Evolutionary conservation across 2,329 filamentous ascomycete genomes (phyloP).

Genomic region (Cladosporium sp.): DNA sequence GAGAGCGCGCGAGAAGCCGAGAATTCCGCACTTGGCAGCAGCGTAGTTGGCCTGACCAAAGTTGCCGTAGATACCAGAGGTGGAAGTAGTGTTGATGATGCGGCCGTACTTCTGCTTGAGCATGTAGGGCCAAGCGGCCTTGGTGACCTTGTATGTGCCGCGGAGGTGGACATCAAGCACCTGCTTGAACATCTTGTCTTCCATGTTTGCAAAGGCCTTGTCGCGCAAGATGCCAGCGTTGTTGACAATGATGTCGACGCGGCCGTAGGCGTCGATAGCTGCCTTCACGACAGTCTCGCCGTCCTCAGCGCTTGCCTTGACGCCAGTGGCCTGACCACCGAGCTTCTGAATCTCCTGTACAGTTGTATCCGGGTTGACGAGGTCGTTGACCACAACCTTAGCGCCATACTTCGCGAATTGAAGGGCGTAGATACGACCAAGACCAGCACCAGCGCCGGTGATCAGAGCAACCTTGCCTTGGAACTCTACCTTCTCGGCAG

Average conservation of each 20-base stretch:
- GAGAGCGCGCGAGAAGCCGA: conserved; percentile 88
- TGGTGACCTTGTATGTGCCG: conserved; percentile 93
- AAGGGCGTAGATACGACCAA: conserved; percentile 84
- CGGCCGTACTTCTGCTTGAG: conserved; percentile 98
- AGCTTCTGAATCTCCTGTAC: conserved; percentile 87
- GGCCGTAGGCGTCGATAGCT: conserved; percentile 87
- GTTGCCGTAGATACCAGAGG: conserved; percentile 97
- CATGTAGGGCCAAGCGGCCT: conserved; percentile 96
- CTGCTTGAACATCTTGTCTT: conserved; percentile 84
- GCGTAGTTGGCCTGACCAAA: conserved; percentile 98
- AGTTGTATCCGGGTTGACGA: conserved; percentile 84
- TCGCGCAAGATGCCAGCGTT: conserved; percentile 96
- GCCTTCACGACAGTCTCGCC: conserved; percentile 86
- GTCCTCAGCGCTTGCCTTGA: conserved; percentile 90
- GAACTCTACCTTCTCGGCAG: conserved; percentile 71
- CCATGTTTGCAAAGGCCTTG: conserved; percentile 98
- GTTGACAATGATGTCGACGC: conserved; percentile 93
- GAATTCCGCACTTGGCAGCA: conserved; percentile 65
- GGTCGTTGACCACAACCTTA: conserved; percentile 87
- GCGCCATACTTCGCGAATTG: conserved; percentile 81
- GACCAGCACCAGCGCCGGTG: conserved; percentile 82
- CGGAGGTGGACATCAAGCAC: conserved; percentile 89
- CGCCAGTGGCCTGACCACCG: conserved; percentile 83
- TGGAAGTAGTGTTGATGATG: conserved; percentile 93
- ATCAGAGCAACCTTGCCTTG: conserved; percentile 78